A percentile compares a stretch with the other conserved stretches of the same genome.
Evolutionary conservation across 2,329 filamentous ascomycete species (phyloP).

Genomic region (Pseudogymnoascus sp.): DNA sequence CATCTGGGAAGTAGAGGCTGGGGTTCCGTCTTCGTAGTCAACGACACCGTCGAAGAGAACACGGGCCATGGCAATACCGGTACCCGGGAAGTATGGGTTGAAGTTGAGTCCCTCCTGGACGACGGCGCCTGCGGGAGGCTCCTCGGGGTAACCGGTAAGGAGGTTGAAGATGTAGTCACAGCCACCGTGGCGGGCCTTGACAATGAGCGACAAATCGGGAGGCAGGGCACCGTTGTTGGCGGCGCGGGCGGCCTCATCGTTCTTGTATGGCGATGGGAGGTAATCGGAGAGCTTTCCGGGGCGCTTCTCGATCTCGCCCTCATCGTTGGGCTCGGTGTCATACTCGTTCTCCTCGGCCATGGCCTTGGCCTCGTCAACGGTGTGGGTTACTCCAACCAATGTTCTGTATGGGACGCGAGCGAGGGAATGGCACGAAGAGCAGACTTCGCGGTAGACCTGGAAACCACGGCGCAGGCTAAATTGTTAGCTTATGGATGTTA

Average conservation of each 20-base stretch:
- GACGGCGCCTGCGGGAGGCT: constrained; percentile 79
- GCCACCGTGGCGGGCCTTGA: constrained; percentile 95
- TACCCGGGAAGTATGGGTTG: constrained; percentile 99
- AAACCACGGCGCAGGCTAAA: constrained; percentile 91
- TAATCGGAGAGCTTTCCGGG: constrained; percentile 98
- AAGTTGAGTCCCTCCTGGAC: constrained; percentile 93
- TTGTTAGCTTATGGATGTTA: constrained; percentile 19
- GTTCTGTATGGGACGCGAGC: constrained; percentile 87
- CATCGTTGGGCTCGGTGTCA: constrained; percentile 93
- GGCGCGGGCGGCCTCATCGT: constrained; percentile 95
- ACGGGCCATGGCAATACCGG: constrained; percentile 97
- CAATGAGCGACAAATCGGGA: constrained; percentile 92
- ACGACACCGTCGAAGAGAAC: constrained; percentile 95
- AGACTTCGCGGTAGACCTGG: constrained; percentile 98
- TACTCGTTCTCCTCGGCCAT: constrained; percentile 98
- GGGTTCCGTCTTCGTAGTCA: constrained; percentile 94
- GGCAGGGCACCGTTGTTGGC: constrained; percentile 97
- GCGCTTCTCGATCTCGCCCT: constrained; percentile 97
- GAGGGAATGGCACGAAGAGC: constrained; percentile 94
- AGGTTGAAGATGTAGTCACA: constrained; percentile 98
- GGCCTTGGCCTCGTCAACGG: constrained; percentile 94
- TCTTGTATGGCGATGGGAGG: constrained; percentile 91
- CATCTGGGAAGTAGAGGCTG: constrained; percentile 95
- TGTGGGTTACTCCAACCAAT: constrained; percentile 84
- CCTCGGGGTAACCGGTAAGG: constrained; percentile 94